A percentile compares a stretch with the other conserved stretches of the same genome.
These are phyloP conservation scores for Neurospora sp. DNA, from an alignment of 495 filamentous ascomycete genomes.

Conservation along the genomic window DNA sequence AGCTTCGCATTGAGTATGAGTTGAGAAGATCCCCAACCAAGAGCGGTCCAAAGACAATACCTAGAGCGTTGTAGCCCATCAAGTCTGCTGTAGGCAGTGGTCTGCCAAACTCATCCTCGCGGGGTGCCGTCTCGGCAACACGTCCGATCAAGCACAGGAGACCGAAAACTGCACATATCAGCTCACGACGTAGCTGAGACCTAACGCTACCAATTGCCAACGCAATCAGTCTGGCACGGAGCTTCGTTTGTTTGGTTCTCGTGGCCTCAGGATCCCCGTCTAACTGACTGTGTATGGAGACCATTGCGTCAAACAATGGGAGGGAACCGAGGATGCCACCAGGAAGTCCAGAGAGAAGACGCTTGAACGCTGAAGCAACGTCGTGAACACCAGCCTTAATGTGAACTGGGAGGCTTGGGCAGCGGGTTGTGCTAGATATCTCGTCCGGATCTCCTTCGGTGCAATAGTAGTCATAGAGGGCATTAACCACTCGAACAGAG, in stretches of 20 bases:
- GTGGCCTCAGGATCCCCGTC: slow-evolving; percentile 38
- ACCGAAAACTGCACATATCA: slow-evolving; percentile 59
- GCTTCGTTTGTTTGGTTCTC: slow-evolving; percentile 39
- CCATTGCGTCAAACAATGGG: slow-evolving; percentile 53
- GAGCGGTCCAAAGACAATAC: slow-evolving; percentile 56
- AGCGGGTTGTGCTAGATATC: slow-evolving; percentile 42
- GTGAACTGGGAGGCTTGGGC: slow-evolving; percentile 43
- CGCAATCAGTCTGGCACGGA: slow-evolving; percentile 54
- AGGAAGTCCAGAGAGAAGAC: slow-evolving; percentile 57
- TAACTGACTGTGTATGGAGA: slow-evolving; percentile 49
- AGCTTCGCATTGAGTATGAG: slow-evolving; percentile 30
- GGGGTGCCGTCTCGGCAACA: slow-evolving; percentile 36
- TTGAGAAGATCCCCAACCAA: slow-evolving; percentile 48
- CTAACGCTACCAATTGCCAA: slow-evolving; percentile 46
- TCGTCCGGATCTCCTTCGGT: slow-evolving; percentile 33
- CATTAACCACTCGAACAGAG: slow-evolving; percentile 40
- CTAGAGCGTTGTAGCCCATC: slow-evolving; percentile 53
- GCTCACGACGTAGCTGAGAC: slow-evolving; percentile 48
- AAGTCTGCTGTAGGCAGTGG: slow-evolving; percentile 38
- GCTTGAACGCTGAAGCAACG: slow-evolving; percentile 64
- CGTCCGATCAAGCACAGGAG: slow-evolving; percentile 46
- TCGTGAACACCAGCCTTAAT: slow-evolving; percentile 52
- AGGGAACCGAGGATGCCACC: slow-evolving; percentile 65
- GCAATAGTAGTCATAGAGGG: slow-evolving; percentile 54
- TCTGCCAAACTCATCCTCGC: slow-evolving; percentile 36